Evolutionary conservation across 768 basidiomycete species (phyloP), one percentile per base, ranked within the genome.

Genomic region (Cystobasidium tubakii): DNA sequence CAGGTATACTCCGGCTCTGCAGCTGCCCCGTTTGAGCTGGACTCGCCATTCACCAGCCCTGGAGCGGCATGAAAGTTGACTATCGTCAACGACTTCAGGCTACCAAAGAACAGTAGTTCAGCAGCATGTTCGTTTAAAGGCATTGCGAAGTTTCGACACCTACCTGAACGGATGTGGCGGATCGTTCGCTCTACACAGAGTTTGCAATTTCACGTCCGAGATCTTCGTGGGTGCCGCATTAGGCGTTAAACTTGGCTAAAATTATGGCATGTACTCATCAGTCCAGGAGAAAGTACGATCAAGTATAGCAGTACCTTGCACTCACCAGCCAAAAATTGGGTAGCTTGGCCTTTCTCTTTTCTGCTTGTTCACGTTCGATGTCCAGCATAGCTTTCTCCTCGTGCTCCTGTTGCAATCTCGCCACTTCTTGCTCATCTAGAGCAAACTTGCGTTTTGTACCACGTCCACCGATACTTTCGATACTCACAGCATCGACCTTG

Each of bases 301-400:
- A n/a, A n/a, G n/a, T 34, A 39, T 39, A 39, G 39, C 39, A 15
- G 39, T 65, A 46, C 1, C 29, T 60, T 31, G 12, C 1, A 67
- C 78, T 27, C 21, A 78, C 77, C 44, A 99, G 84, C 96, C 96
- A 99, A 80, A 96, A 99, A 78, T 96, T 93, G 1, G 96, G 93
- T 1, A 98, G 85, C 81, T 97, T 96, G 74, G 87, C 86, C 74
- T 89, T 90, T 72, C 95, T 83, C 1, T 89, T 86, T 75, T 92
- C 92, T 0, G 89, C 88, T 80, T 84, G 76, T 67, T 79, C 76
- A 76, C 85, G 84, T 79, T 92, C 90, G 60, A 97, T 91, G 78
- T 88, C 83, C 36, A 85, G 85, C 62, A 94, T 82, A 0, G 96
- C 96, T 23, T 87, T 88, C 73, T 94, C 91, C 79, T 97, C 94